Conservation (phyloP, 345 rosid species). For the Orychophragmus violaceus region DNA sequence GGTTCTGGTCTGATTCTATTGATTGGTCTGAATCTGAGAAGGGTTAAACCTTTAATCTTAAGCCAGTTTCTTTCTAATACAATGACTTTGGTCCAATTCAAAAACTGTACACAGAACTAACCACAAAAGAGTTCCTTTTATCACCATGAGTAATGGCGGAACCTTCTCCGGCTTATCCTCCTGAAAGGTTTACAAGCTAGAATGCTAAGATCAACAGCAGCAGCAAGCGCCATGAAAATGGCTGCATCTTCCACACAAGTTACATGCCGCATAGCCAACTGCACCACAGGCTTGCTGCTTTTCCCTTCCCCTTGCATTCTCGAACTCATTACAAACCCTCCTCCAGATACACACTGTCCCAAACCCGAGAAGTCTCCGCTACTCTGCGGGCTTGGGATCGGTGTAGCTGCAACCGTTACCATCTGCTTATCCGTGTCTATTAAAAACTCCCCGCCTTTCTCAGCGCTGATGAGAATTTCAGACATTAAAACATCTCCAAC, state of each 20-base stretch:
- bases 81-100: constrained; percentile 13
- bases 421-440: constrained; percentile 77
- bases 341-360: constrained; percentile 54
- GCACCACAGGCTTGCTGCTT: constrained; percentile 79
- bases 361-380: constrained; percentile 81
- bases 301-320: constrained; percentile 88
- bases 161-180: constrained; percentile 54
- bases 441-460: constrained; percentile 87
- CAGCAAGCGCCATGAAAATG: constrained; percentile 93
- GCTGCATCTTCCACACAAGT: constrained; percentile 97
- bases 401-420: constrained; percentile 53
- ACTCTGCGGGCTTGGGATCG: constrained; percentile 85
- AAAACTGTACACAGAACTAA: constrained; percentile 29
- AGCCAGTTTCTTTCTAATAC: constrained; percentile 12
- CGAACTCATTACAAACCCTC: constrained; percentile 92
- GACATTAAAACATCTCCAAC: constrained; percentile 79
- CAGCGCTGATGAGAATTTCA: constrained; percentile 72
- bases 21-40: constrained; percentile 3
- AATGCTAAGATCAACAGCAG: constrained; percentile 91
- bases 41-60: constrained; percentile 2
- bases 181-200: constrained; percentile 88
- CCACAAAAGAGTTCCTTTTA: background rate
- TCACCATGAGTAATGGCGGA: constrained; percentile 56
- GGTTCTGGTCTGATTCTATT: background rate
- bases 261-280: constrained; percentile 78